A percentile compares a stretch with the other conserved stretches of the same genome.
These are phyloP conservation scores for Taphrina wiesneri DNA, from an alignment of 1,139 yeast genomes.

Conservation along the genomic window DNA sequence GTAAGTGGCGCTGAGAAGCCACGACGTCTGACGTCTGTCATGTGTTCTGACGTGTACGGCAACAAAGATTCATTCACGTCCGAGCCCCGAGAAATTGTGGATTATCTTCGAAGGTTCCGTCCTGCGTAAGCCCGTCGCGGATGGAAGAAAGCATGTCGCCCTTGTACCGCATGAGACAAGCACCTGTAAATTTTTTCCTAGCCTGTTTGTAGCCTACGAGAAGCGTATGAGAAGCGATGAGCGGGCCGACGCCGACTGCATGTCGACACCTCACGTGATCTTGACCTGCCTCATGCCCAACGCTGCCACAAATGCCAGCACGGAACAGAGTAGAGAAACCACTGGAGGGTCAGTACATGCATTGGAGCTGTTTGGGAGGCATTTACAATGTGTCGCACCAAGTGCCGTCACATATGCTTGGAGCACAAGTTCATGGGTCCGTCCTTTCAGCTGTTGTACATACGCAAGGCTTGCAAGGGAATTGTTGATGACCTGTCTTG, in stretches of 20 bases:
- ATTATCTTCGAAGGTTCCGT: no score
- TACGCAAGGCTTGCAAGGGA: neutral
- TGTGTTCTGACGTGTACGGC: neutral
- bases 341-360: neutral
- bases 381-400: neutral
- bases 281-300: neutral
- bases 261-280: no score
- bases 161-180: no score
- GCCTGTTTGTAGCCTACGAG: no score
- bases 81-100: no score
- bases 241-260: no score
- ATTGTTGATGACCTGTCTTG: neutral
- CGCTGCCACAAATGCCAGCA: neutral
- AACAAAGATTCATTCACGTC: neutral
- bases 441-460: neutral
- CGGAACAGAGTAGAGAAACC: neutral
- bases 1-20: neutral
- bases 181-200: no score
- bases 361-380: neutral
- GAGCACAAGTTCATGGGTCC: neutral
- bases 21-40: neutral
- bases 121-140: no score
- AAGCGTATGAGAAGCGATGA: no score
- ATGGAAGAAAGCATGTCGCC: no score
- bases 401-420: neutral